Conservation (phyloP, 2,329 filamentous ascomycete genomes). For the Alternaria arbusti region DNA sequence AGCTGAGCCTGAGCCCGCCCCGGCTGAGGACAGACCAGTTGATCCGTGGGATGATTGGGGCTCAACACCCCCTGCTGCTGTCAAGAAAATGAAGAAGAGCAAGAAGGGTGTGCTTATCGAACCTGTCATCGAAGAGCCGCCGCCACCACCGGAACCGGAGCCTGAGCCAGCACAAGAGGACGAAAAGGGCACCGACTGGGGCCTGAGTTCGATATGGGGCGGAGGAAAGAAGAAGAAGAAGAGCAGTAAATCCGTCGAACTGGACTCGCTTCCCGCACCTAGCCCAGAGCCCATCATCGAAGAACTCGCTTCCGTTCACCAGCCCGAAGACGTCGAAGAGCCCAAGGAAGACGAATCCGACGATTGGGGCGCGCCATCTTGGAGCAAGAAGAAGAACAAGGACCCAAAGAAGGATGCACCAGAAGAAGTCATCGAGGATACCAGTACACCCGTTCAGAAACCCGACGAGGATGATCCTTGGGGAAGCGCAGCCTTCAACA, state of each 20-base stretch:
- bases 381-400: slow-evolving; percentile 56
- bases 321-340: slow-evolving; percentile 59
- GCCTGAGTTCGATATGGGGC: slow-evolving; percentile 48
- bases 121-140: slow-evolving; percentile 22
- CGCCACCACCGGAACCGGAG: slow-evolving; percentile 30
- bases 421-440: slow-evolving; percentile 50
- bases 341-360: slow-evolving; percentile 58
- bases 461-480: slow-evolving; percentile 52
- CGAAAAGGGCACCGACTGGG: slow-evolving; percentile 43
- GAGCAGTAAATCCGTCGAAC: slow-evolving; percentile 43
- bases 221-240: slow-evolving; percentile 57
- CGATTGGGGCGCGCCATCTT: slow-evolving; percentile 65
- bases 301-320: slow-evolving; percentile 42
- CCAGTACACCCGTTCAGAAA: slow-evolving; percentile 50
- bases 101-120: slow-evolving; percentile 49
- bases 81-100: slow-evolving; percentile 40
- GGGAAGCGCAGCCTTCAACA: slow-evolving; percentile 46
- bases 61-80: slow-evolving; percentile 12
- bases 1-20: slow-evolving; percentile 33
- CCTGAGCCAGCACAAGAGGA: slow-evolving; percentile 40
- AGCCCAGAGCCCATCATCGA: slow-evolving; percentile 37
- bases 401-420: slow-evolving; percentile 48
- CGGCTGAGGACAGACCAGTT: slow-evolving; percentile 28
- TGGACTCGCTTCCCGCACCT: slow-evolving; percentile 40
- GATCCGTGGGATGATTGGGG: slow-evolving; percentile 40